phyloP scores from a whole-genome alignment of 148 eudicot genomes.

The Nepenthes mirabilis region DNA sequence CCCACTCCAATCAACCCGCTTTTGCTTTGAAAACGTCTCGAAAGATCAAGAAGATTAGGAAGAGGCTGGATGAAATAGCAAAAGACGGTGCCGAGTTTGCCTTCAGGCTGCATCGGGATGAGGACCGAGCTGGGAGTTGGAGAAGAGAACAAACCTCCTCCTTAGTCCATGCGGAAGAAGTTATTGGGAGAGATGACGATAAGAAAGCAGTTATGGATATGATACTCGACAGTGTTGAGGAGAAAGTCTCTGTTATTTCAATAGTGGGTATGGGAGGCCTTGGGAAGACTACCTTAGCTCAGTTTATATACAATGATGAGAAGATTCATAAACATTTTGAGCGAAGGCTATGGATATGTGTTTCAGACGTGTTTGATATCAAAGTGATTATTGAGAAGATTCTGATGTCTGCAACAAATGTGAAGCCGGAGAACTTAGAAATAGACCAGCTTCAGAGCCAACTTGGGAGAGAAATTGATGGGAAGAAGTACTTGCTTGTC shows the following conservation, averaged over 20 bases:
- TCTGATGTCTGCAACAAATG: background rate
- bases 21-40: constrained; percentile 2
- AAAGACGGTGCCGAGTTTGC: constrained; percentile 8
- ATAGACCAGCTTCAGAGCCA: constrained; percentile 8
- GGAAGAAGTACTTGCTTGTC: constrained; percentile 11
- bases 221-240: background rate
- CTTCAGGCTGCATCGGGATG: constrained; percentile 1
- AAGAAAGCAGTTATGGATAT: constrained; percentile 9
- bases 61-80: background rate
- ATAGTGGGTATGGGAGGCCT: background rate
- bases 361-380: constrained; percentile 8
- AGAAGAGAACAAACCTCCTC: constrained; percentile 9
- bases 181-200: constrained; percentile 19
- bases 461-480: constrained; percentile 5
- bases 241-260: background rate
- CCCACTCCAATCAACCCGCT: constrained; percentile 5
- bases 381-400: constrained; percentile 6
- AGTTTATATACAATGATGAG: constrained; percentile 8
- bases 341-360: constrained; percentile 10
- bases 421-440: background rate
- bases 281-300: constrained; percentile 15
- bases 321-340: constrained; percentile 7
- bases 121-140: background rate
- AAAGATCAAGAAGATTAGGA: constrained; percentile 8
- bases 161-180: constrained; percentile 5